These are phyloP conservation scores for Trichoderma pleuroti DNA, from an alignment of 2,329 filamentous ascomycete species.

Conservation along the genomic window DNA sequence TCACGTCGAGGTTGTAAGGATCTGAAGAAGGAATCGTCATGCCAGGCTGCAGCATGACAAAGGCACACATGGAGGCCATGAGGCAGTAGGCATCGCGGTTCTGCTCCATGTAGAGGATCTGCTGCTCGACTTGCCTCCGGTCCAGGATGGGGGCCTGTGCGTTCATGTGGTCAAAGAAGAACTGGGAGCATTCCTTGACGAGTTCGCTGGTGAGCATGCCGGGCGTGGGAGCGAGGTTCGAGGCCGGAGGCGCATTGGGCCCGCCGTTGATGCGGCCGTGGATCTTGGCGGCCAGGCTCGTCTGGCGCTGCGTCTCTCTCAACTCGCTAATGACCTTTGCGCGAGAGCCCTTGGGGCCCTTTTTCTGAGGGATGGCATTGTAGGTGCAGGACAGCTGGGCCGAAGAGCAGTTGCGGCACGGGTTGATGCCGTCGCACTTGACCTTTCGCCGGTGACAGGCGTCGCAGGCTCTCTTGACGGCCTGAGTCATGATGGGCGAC, in stretches of 20 bases:
- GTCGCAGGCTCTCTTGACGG: conserved; percentile 64
- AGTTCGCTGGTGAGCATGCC: conserved; percentile 60
- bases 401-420: conserved; percentile 67
- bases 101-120: conserved; percentile 58
- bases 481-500: conserved; percentile 44
- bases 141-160: conserved; percentile 60
- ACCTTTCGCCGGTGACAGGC: conserved; percentile 72
- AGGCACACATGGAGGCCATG: conserved; percentile 61
- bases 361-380: conserved; percentile 72
- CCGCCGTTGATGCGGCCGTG: conserved; percentile 59
- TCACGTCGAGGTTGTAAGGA: conserved; percentile 52
- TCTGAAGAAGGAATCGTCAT: conserved; percentile 58
- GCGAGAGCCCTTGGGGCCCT: conserved; percentile 69
- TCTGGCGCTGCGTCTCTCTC: conserved; percentile 64
- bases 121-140: conserved; percentile 55
- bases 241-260: conserved; percentile 44
- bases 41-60: conserved; percentile 66
- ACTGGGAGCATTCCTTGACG: conserved; percentile 63
- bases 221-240: conserved; percentile 52
- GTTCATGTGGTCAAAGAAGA: conserved; percentile 67
- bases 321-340: conserved; percentile 74
- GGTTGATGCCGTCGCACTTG: conserved; percentile 68
- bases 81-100: conserved; percentile 62
- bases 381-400: conserved; percentile 68
- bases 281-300: conserved; percentile 59